Percentiles rank a stretch among this genome's conserved stretches.
These are phyloP conservation scores for Piloderma croceum DNA, from an alignment of 768 basidiomycete species.

Conservation along the genomic window DNA sequence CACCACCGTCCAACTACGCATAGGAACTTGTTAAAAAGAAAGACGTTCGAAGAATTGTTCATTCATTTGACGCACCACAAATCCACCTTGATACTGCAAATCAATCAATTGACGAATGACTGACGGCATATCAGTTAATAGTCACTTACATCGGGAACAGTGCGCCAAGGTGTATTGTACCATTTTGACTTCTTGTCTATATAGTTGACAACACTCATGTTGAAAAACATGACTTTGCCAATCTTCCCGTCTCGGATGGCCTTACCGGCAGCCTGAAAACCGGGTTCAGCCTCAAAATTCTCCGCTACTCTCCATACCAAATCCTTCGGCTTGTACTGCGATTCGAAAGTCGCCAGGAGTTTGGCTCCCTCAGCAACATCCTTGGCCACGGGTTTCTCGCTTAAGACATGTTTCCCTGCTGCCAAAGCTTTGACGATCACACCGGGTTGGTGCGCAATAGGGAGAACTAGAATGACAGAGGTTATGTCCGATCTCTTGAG, in stretches of 20 bases:
- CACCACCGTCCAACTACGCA: conserved; percentile 69
- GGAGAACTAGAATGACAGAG: conserved; percentile 71
- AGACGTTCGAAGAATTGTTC: conserved; percentile 5
- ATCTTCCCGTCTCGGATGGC: conserved; percentile 56
- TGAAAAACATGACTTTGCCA: conserved; percentile 68
- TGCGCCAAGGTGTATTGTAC: conserved; percentile 82
- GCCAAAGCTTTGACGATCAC: conserved; percentile 58
- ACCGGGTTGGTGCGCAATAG: conserved; percentile 68
- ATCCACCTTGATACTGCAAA: conserved; percentile 70
- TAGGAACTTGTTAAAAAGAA: conserved; percentile 1
- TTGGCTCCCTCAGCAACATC: conserved; percentile 58
- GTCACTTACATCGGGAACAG: conserved; percentile 64
- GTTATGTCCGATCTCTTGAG: conserved; percentile 63
- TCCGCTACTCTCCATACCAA: conserved; percentile 80
- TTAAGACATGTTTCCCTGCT: conserved; percentile 83
- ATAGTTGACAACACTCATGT: conserved; percentile 43
- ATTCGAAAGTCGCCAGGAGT: conserved; percentile 64
- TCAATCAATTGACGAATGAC: conserved; percentile 2
- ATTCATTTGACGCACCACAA: conserved; percentile 51
- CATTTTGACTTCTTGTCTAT: conserved; percentile 63
- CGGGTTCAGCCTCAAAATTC: conserved; percentile 69
- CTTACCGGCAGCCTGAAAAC: conserved; percentile 40
- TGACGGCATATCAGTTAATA: conserved; percentile 3
- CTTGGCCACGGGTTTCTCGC: conserved; percentile 82
- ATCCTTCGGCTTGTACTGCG: conserved; percentile 57